Evolutionary conservation across 257 asterid genomes (phyloP).

Genomic region (Solanum okadae): DNA sequence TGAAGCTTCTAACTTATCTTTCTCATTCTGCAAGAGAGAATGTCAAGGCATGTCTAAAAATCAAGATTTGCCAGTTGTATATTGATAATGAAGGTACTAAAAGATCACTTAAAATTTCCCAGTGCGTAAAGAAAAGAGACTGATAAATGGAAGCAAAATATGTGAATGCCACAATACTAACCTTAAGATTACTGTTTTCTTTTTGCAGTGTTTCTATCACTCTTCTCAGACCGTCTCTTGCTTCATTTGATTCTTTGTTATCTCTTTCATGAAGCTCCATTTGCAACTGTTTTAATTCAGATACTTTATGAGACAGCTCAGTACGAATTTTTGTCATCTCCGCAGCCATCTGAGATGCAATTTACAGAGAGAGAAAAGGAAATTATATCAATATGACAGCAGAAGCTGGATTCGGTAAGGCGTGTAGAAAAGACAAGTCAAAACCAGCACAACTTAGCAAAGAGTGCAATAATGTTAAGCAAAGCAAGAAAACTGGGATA

Average conservation of each 20-base stretch:
- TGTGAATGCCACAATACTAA: slow-evolving; percentile 8
- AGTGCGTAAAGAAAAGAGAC: neutral
- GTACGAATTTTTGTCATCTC: slow-evolving; percentile 43
- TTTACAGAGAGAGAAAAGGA: neutral
- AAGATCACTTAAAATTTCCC: neutral
- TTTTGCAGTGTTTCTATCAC: slow-evolving; percentile 48
- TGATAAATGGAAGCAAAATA: neutral
- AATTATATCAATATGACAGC: neutral
- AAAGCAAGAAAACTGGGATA: neutral
- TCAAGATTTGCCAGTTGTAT: neutral
- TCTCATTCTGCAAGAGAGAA: slow-evolving; percentile 59
- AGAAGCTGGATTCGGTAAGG: neutral
- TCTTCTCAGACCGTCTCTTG: slow-evolving; percentile 40
- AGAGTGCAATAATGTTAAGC: neutral
- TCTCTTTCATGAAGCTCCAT: slow-evolving; percentile 46
- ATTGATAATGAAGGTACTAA: neutral
- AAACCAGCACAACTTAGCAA: neutral
- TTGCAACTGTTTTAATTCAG: slow-evolving; percentile 56
- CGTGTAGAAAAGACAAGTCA: neutral
- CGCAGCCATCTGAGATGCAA: slow-evolving; percentile 37
- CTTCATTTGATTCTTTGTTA: slow-evolving; percentile 29
- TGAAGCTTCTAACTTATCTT: slow-evolving; percentile 55
- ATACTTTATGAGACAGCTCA: slow-evolving; percentile 56
- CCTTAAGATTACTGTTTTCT: slow-evolving; percentile 69
- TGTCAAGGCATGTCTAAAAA: slow-evolving; percentile 1